Evolutionary conservation across 331 rosid genomes (phyloP), one percentile per base, ranked within the genome.

Genomic region (Dryas integrifolia): DNA sequence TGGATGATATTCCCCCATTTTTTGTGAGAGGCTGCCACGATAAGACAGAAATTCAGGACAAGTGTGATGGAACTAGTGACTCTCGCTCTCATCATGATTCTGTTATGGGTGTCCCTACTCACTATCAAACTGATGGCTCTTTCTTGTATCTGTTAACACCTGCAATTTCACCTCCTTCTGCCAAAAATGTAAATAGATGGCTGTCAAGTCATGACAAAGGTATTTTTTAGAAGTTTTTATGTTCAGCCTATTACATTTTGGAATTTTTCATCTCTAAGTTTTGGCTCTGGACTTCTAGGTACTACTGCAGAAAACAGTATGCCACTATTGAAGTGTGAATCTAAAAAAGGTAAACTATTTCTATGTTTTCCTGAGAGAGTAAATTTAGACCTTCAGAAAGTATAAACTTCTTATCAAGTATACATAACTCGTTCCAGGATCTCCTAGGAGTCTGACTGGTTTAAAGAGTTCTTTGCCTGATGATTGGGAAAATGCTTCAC

Each of bases 101-200:
- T 69, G 73, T 56, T 45, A 24, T 79, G 65, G 86, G 88, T 45
- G 78, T 87, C 73, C 76, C 94, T 15, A 70, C 84, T 72, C 88
- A 83, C 88, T 90, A 78, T 83, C 89, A 81, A 85, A 89, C 89
- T 74, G 97, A 90, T 83, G 98, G 97, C 72, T 86, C 94, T 69
- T 68, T 14, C 82, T 76, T 87, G 49, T 89, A 85, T 81, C 63
- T 90, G 63, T 76, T 93, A 72, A 87, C 92, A 49, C 90, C 97
- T 50, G 82, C 80, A 65, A 71, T 80, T 70, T 79, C 87, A 79
- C 98, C 98, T 67, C 98, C 98, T 80, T 59, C 96, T n/a, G 80
- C 67, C 15, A 49, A 65, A 63, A 74, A 86, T 80, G 97, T 93
- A 48, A 71, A 9, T 26, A 76, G 83, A 83, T 93, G 97, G 97